phyloP scores from a whole-genome alignment of 148 eudicot species.

The Chenopodium album region DNA sequence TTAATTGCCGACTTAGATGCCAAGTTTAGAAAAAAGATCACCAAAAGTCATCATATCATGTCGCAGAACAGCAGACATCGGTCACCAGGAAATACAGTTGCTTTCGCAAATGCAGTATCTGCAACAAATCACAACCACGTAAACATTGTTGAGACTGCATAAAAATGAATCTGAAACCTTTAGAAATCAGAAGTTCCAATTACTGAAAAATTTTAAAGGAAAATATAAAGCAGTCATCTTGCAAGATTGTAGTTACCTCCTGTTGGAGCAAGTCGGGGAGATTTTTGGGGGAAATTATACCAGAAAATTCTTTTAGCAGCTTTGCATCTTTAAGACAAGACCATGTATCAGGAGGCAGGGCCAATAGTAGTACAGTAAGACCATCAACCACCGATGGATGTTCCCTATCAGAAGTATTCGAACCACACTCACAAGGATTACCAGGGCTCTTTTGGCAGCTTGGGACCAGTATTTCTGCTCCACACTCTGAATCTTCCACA shows the following conservation, averaged over 20 bases:
- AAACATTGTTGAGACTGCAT: neutral
- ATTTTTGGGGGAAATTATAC: conserved; percentile 31
- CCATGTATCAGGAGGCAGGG: conserved; percentile 50
- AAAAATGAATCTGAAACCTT: neutral
- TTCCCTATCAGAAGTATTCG: conserved; percentile 11
- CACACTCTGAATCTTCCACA: conserved; percentile 21
- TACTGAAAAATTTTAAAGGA: neutral
- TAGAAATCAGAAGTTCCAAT: neutral
- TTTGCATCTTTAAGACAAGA: conserved; percentile 33
- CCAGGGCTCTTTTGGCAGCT: conserved; percentile 24
- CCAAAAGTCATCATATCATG: neutral
- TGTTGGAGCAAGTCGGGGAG: conserved; percentile 43
- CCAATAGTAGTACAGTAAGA: conserved; percentile 41
- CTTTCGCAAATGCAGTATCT: conserved; percentile 44
- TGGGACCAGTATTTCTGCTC: conserved; percentile 41
- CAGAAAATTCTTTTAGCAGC: conserved; percentile 30
- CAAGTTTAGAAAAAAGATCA: neutral
- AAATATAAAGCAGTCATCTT: neutral
- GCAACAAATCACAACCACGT: conserved; percentile 9
- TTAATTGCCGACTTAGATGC: neutral
- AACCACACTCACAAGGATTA: conserved; percentile 16
- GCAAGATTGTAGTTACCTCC: conserved; percentile 35
- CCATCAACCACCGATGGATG: conserved; percentile 38
- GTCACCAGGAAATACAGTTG: conserved; percentile 38
- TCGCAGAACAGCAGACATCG: conserved; percentile 23